Evolutionary conservation across 768 basidiomycete genomes (phyloP), one percentile per base, ranked within the genome.

Genomic region (Neoboletus brunneissimus): DNA sequence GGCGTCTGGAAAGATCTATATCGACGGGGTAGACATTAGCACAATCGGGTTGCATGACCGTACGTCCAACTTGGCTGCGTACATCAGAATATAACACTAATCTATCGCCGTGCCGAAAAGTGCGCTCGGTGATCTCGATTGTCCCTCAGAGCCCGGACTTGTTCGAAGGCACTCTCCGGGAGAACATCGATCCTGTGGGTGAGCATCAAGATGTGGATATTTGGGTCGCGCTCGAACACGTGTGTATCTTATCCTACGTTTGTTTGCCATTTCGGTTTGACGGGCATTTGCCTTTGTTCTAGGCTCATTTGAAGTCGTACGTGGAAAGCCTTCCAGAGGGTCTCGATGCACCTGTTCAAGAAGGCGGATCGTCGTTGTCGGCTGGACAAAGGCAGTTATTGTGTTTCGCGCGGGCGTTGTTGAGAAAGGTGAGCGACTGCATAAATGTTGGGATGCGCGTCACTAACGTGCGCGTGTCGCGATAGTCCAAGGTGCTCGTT

Each of bases 151-250:
- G 75, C 58, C 82, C 85, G 4, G 86, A 87, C 65, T 64, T 88
- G 23, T 87, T 87, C 58, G 85, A 86, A 65, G 88, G 88, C 4
- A 86, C 86, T 0, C 71, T 93, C 15, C 81, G 92, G 53, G 86
- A 93, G 62, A 97, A 97, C 65, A 88, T 97, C 54, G 95, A 97
- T 70, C 95, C 94, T 10, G 80, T 89, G 18, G 87, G 88, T 1
- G 76, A 79, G 55, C 75, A 90, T 57, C 76, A 79, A 18, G 95
- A 98, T 70, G 80, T 73, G 2, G 88, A 91, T 57, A 91, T 98
- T 25, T 98, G 96, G 96, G 74, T 74, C 15, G 91, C 95, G 11
- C 78, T 98, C 32, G 82, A 84, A 58, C 88, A 94, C 70, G 80
- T 77, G 13, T 9, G 64, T 58, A 8, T 20, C 34, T 16, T 1